Conservation (phyloP, 2,329 filamentous ascomycete genomes). For the Neofusicoccum cordaticola region DNA sequence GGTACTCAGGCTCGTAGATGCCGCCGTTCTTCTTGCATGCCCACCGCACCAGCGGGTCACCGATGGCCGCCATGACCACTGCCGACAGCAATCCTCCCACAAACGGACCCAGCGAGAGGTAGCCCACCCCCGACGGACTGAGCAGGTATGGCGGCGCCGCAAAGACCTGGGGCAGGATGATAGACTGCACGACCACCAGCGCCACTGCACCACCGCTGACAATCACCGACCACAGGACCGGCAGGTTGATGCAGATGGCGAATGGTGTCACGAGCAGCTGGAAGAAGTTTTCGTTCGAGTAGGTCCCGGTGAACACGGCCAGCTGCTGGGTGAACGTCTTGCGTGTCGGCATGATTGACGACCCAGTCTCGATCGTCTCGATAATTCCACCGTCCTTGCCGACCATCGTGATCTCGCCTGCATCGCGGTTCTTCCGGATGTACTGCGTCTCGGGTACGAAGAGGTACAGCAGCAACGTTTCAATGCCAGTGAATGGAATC, state of each 20-base stretch:
- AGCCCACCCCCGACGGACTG: constrained; percentile 46
- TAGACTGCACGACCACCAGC: constrained; percentile 44
- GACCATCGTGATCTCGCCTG: background rate
- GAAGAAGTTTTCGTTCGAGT: constrained; percentile 38
- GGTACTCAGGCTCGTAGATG: constrained; percentile 28
- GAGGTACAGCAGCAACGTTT: constrained; percentile 46
- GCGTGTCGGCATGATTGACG: constrained; percentile 21
- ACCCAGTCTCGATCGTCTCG: constrained; percentile 1
- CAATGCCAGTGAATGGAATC: constrained; percentile 34
- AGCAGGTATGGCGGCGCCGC: constrained; percentile 37
- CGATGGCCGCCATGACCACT: constrained; percentile 40
- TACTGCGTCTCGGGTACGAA: constrained; percentile 55
- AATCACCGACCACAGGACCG: constrained; percentile 52
- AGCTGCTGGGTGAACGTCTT: constrained; percentile 38
- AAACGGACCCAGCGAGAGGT: constrained; percentile 40
- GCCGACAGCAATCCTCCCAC: constrained; percentile 34
- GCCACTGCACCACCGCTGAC: constrained; percentile 44
- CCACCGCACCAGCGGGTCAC: constrained; percentile 27
- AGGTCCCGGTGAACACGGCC: constrained; percentile 38
- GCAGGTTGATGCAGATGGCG: constrained; percentile 51
- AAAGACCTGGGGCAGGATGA: constrained; percentile 44
- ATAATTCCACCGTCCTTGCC: constrained; percentile 8
- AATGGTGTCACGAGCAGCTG: constrained; percentile 45
- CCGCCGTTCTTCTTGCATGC: constrained; percentile 24
- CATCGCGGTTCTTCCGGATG: constrained; percentile 34